phyloP scores from a whole-genome alignment of 192 early-diverging fungal species.

The Dissophora globulifera region DNA sequence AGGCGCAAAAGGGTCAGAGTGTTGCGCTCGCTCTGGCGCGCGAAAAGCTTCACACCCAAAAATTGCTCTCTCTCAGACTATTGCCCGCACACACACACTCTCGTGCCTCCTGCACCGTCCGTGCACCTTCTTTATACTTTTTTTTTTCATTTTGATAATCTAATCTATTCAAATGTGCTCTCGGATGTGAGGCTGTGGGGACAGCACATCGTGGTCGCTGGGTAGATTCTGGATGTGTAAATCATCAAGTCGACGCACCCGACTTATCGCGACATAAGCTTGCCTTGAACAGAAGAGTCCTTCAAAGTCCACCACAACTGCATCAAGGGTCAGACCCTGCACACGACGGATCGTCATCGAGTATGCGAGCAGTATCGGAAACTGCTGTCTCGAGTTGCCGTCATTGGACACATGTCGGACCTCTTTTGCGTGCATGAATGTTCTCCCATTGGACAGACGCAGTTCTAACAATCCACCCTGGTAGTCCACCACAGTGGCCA shows the following conservation, averaged over 20 bases:
- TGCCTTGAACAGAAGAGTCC: constrained; percentile 8
- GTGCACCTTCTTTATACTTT: too few species aligned
- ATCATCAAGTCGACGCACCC: constrained; percentile 8
- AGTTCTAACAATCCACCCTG: neutral
- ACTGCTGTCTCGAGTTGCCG: constrained; percentile 12
- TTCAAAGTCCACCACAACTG: neutral
- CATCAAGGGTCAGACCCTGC: constrained; percentile 10
- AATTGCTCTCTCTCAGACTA: too few species aligned
- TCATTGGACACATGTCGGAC: too few species aligned
- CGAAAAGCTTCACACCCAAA: too few species aligned
- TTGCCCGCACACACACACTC: too few species aligned
- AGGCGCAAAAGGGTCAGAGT: too few species aligned
- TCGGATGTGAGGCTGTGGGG: too few species aligned
- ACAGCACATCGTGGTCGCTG: too few species aligned
- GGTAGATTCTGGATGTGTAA: constrained; percentile 1
- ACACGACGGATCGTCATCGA: constrained; percentile 13
- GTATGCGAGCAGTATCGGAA: constrained; percentile 18
- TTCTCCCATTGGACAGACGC: constrained; percentile 12
- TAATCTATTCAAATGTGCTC: too few species aligned
- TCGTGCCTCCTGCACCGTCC: too few species aligned
- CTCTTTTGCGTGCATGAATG: constrained; percentile 1
- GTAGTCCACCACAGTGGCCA: neutral
- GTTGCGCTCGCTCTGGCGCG: too few species aligned
- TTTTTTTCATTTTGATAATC: too few species aligned
- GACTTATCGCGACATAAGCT: constrained; percentile 18